A percentile compares a stretch with the other conserved stretches of the same genome.
phyloP scores from a whole-genome alignment of 805 yeast species.

The Cyberlindnera mrakii region DNA sequence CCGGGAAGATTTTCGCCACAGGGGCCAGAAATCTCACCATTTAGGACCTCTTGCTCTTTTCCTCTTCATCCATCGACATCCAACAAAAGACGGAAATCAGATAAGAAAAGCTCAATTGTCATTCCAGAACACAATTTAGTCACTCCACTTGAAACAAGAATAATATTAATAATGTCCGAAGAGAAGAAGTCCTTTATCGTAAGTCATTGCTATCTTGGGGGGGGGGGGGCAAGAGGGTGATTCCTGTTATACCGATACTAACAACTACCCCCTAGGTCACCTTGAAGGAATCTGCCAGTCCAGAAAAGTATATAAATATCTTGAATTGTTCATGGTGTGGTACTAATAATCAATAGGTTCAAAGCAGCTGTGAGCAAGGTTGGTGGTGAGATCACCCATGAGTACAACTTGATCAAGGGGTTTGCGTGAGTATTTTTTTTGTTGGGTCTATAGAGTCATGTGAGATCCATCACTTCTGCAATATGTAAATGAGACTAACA shows the following conservation, averaged over 20 bases:
- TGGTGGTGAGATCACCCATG: slow-evolving; percentile 59
- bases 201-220: slow-evolving; percentile 2
- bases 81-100: too few relatives aligned
- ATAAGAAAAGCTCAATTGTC: too few relatives aligned
- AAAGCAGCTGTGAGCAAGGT: slow-evolving; percentile 42
- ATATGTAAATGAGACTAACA: neutral
- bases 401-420: slow-evolving; percentile 62
- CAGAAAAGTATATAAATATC: slow-evolving; percentile 23
- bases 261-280: slow-evolving; percentile 26
- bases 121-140: too few relatives aligned
- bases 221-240: neutral
- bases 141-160: neutral
- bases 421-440: slow-evolving; percentile 29
- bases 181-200: slow-evolving; percentile 23
- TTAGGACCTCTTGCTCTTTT: neutral
- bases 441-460: too few relatives aligned
- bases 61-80: too few relatives aligned
- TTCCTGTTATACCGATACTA: neutral
- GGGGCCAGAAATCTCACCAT: too few relatives aligned
- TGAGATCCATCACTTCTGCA: too few relatives aligned
- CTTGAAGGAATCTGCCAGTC: slow-evolving; percentile 29
- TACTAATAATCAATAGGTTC: slow-evolving; percentile 27
- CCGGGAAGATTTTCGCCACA: too few relatives aligned
- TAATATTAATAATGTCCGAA: slow-evolving; percentile 15
- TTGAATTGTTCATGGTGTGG: too few relatives aligned